Evolutionary conservation across 2,329 filamentous ascomycete genomes (phyloP), one percentile per base, ranked within the genome.

Genomic region (Neonectria hederae): DNA sequence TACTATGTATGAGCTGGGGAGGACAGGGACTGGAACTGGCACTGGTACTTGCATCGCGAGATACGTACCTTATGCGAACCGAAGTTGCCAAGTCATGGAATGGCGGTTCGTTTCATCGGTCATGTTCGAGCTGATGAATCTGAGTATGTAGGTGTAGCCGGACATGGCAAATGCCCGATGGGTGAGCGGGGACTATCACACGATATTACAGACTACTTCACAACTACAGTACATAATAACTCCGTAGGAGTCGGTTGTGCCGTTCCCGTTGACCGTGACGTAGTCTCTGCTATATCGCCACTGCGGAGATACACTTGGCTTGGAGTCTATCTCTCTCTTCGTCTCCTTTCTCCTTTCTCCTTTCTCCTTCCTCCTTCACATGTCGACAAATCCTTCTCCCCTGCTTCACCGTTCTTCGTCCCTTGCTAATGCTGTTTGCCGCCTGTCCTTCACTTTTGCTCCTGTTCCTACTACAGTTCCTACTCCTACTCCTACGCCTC

Each of bases 1-100:
- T 38, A 28, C 28, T 28, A 9, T 10, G 28, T 28, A 48, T 17
- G 21, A n/a, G 11, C 43, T 13, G 21, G 21, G 43, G 54, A 59
- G 42, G 46, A 59, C 42, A 24, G 30, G 56, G 24, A 59, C 40
- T 28, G 43, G 43, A 43, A 4, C 40, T 46, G n/a, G 43, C 14
- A 46, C 43, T 14, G 22, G 22, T 5, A 40, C n/a, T 51, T 28
- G 46, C 43, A 51, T 19, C 19, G 28, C 21, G 26, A 59, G 53
- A 49, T 59, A 51, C 49, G 43, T 53, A 53, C 26, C 11, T 32
- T 6, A 51, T 51, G 48, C 48, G 48, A 51, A 51, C 48, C 48
- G 30, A 51, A 51, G n/a, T 32, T 28, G 11, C 28, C 48, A 51
- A 51, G n/a, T 32, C 48, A 21, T 32, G 48, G 48, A 30, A 32